A percentile compares a stretch with the other conserved stretches of the same genome.
Evolutionary conservation across 2,329 filamentous ascomycete species (phyloP).

Genomic region (Pyricularia grisea): DNA sequence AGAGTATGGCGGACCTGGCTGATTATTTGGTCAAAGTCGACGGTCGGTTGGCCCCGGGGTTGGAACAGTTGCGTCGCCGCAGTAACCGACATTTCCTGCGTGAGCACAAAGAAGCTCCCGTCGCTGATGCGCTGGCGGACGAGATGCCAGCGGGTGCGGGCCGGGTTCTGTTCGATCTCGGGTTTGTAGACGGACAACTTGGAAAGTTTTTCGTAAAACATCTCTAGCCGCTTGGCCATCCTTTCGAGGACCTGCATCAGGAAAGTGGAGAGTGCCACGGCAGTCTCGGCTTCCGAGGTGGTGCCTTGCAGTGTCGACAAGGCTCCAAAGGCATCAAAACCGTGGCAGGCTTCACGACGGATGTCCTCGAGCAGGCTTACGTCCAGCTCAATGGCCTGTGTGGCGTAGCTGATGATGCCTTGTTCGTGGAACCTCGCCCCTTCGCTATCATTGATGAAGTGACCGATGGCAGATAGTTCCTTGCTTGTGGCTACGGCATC

Average conservation of each 20-base stretch:
- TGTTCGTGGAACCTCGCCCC: slow-evolving; percentile 39
- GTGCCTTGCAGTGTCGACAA: slow-evolving; percentile 30
- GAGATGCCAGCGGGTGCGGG: slow-evolving; percentile 40
- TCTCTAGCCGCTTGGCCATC: slow-evolving; percentile 39
- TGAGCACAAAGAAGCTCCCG: slow-evolving; percentile 40
- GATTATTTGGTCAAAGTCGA: slow-evolving; percentile 36
- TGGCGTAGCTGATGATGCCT: slow-evolving; percentile 40
- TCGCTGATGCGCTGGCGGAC: slow-evolving; percentile 37
- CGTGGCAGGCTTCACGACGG: slow-evolving; percentile 39
- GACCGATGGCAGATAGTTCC: slow-evolving; percentile 38
- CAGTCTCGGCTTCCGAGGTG: slow-evolving; percentile 22
- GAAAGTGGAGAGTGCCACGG: slow-evolving; percentile 32
- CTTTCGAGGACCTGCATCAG: slow-evolving; percentile 42
- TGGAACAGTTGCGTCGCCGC: slow-evolving; percentile 15
- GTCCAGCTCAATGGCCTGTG: slow-evolving; percentile 37
- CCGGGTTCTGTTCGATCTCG: slow-evolving; percentile 41
- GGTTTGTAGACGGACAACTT: slow-evolving; percentile 40
- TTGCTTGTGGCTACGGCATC: slow-evolving; percentile 36
- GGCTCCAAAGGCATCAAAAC: slow-evolving; percentile 44
- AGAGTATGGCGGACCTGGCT: slow-evolving; percentile 29
- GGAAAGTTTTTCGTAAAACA: slow-evolving; percentile 41
- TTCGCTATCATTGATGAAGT: slow-evolving; percentile 36
- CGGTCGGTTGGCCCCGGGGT: slow-evolving; percentile 19
- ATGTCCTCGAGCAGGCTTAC: slow-evolving; percentile 44
- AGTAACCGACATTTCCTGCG: slow-evolving; percentile 21